Evolutionary conservation across 331 rosid genomes (phyloP).

Genomic region (Arachis monticola): DNA sequence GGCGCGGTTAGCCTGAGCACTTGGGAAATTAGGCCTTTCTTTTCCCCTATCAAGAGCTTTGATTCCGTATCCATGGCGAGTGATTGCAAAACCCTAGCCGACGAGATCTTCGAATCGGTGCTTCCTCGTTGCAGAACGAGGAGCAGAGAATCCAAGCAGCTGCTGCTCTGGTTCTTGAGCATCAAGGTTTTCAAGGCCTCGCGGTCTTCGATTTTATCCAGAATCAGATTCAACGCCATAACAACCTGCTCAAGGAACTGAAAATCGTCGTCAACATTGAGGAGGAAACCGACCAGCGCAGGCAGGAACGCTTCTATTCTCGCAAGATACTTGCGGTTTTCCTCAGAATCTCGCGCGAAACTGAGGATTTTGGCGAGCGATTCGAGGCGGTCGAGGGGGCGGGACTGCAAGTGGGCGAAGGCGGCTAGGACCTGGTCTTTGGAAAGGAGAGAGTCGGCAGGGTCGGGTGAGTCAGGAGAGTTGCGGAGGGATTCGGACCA

Average conservation of each 20-base stretch:
- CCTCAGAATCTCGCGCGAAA: conserved; percentile 68
- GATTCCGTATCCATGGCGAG: conserved; percentile 65
- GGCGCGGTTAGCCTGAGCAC: conserved; percentile 54
- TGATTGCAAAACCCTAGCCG: conserved; percentile 61
- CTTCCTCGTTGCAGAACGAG: conserved; percentile 59
- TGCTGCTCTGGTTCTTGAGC: conserved; percentile 42
- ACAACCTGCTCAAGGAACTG: conserved; percentile 54
- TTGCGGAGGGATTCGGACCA: conserved; percentile 76
- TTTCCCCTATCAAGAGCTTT: conserved; percentile 65
- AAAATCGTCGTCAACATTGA: conserved; percentile 51
- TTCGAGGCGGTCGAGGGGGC: conserved; percentile 27
- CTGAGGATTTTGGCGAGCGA: conserved; percentile 50
- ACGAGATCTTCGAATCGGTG: conserved; percentile 51
- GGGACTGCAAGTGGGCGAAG: conserved; percentile 38
- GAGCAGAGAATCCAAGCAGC: conserved; percentile 58
- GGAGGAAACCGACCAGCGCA: conserved; percentile 56
- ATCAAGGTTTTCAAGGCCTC: conserved; percentile 46
- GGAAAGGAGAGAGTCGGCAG: conserved; percentile 30
- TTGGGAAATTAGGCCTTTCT: conserved; percentile 63
- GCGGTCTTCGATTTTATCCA: conserved; percentile 45
- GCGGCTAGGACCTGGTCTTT: conserved; percentile 46
- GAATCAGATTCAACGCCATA: conserved; percentile 52
- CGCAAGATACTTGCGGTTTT: conserved; percentile 65
- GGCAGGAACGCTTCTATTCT: conserved; percentile 53
- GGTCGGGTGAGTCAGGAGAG: conserved; percentile 44